A percentile compares a stretch with the other conserved stretches of the same genome.
phyloP scores from a whole-genome alignment of 2,329 filamentous ascomycete species.

The Madurella fahalii region DNA sequence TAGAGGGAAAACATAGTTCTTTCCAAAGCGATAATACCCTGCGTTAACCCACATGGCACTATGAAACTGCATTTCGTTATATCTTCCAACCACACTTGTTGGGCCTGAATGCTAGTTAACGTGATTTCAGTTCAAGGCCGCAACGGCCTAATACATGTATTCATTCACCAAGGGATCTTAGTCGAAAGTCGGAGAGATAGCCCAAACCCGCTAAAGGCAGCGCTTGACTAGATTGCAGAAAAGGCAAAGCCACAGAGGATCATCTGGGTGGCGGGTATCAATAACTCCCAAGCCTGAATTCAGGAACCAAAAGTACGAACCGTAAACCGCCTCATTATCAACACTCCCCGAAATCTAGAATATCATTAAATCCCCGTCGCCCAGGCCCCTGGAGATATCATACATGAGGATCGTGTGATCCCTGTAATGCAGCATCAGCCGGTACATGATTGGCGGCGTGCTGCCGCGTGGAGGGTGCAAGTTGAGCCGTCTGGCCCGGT shows the following conservation, averaged over 20 bases:
- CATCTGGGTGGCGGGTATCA: conserved; percentile 2
- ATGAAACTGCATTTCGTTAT: no score
- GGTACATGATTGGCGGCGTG: conserved; percentile 45
- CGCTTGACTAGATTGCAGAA: not conserved
- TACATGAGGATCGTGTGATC: conserved; percentile 69
- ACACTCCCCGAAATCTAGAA: conserved; percentile 11
- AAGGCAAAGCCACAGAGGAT: not conserved
- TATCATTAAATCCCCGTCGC: conserved; percentile 23
- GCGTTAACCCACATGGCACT: no score
- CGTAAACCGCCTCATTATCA: no score
- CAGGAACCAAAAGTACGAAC: not conserved
- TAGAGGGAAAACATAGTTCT: no score
- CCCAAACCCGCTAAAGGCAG: not conserved
- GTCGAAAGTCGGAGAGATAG: not conserved
- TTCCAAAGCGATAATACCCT: no score
- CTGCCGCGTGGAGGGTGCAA: conserved; percentile 18
- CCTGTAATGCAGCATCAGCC: conserved; percentile 67
- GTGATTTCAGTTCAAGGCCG: no score
- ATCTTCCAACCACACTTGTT: no score
- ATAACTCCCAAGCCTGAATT: not conserved
- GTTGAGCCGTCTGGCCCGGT: conserved; percentile 28
- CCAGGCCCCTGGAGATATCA: conserved; percentile 44
- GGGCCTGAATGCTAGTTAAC: no score
- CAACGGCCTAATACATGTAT: no score
- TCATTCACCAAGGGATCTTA: no score